Percentiles rank a stretch among this genome's conserved stretches.
Evolutionary conservation across 1,139 yeast genomes (phyloP).

Genomic region (Yamadazyma sp.): DNA sequence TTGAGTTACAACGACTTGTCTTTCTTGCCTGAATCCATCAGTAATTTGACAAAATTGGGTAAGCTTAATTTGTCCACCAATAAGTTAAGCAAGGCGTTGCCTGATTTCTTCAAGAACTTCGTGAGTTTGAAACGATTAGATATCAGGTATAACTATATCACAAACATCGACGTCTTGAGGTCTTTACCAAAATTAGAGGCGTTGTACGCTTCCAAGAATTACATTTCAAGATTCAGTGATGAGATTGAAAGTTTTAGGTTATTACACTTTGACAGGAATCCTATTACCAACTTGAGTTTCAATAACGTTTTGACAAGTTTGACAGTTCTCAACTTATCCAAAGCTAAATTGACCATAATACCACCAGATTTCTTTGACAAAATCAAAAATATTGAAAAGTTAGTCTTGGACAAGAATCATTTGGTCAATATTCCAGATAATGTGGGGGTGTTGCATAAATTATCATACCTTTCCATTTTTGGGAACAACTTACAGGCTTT

Average conservation of each 20-base stretch:
- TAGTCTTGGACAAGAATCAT: constrained; percentile 81
- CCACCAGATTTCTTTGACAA: constrained; percentile 63
- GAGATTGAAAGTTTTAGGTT: constrained; percentile 57
- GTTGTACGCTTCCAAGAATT: constrained; percentile 74
- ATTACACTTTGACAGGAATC: constrained; percentile 60
- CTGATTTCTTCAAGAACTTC: constrained; percentile 53
- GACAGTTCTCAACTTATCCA: constrained; percentile 73
- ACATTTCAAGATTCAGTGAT: constrained; percentile 69
- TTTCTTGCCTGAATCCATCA: constrained; percentile 60
- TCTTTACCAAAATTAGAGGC: constrained; percentile 68
- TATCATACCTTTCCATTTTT: constrained; percentile 67
- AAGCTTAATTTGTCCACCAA: constrained; percentile 78
- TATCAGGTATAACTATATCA: constrained; percentile 70
- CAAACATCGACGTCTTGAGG: constrained; percentile 64
- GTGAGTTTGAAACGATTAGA: constrained; percentile 70
- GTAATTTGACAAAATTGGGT: constrained; percentile 57
- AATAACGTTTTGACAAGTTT: constrained; percentile 57
- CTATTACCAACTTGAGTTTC: constrained; percentile 73
- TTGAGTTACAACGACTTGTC: constrained; percentile 77
- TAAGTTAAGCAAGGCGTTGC: constrained; percentile 56
- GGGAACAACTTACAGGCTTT: constrained; percentile 73
- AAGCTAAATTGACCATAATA: constrained; percentile 77
- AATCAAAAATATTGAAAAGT: constrained; percentile 68
- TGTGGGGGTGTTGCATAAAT: constrained; percentile 56
- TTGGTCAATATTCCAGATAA: constrained; percentile 74